These are phyloP conservation scores for Phytopythium delawarense DNA, from an alignment of 352 stramenopile species.

Conservation along the genomic window DNA sequence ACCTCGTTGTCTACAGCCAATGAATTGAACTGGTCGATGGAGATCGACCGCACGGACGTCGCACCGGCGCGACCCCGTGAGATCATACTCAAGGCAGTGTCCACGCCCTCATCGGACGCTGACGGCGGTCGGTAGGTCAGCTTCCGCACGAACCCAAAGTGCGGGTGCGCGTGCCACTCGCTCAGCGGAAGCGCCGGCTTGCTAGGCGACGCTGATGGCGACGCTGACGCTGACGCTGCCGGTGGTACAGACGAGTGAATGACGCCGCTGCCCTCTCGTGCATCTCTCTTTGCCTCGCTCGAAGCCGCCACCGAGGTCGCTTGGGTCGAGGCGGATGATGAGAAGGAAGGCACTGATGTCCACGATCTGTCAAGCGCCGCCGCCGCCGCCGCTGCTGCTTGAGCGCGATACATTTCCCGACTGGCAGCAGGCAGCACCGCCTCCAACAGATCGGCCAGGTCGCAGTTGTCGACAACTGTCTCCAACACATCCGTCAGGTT, in stretches of 20 bases:
- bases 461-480: conserved; percentile 33
- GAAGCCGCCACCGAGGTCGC: neutral
- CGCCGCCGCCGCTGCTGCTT: conserved; percentile 2
- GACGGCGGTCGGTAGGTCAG: conserved; percentile 36
- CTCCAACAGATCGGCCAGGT: conserved; percentile 38
- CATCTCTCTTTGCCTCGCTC: neutral
- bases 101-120: neutral
- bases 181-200: conserved; percentile 11
- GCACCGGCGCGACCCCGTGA: neutral
- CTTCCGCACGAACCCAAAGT: conserved; percentile 51
- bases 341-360: neutral
- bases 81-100: neutral
- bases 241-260: neutral
- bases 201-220: neutral
- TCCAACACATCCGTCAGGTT: conserved; percentile 52
- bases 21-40: conserved; percentile 60
- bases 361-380: neutral
- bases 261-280: neutral
- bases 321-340: neutral
- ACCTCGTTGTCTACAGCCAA: conserved; percentile 29
- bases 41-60: conserved; percentile 29
- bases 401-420: conserved; percentile 18
- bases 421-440: conserved; percentile 34
- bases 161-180: conserved; percentile 50
- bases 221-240: neutral